A percentile compares a stretch with the other conserved stretches of the same genome.
phyloP scores from a whole-genome alignment of 2,329 filamentous ascomycete genomes.

The Cryphonectria carpinicola region DNA sequence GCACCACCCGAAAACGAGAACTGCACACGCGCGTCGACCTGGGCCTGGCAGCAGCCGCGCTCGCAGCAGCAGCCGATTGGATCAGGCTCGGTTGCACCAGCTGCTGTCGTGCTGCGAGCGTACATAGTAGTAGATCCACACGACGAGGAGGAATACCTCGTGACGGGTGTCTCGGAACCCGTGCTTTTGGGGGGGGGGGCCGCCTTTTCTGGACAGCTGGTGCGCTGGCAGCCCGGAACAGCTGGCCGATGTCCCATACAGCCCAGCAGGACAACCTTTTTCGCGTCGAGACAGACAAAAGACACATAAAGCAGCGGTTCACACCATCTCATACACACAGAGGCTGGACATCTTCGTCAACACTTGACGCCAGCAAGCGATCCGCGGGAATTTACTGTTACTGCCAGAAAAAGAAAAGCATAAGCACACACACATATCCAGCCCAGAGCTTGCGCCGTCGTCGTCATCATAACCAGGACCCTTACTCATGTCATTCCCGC shows the following conservation, averaged over 20 bases:
- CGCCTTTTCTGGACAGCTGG: not conserved
- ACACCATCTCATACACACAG: not conserved
- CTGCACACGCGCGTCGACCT: not conserved
- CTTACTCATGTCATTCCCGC: not conserved
- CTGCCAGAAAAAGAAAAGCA: not conserved
- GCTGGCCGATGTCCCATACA: constrained; percentile 11
- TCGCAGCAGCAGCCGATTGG: constrained; percentile 5
- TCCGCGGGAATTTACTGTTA: not conserved
- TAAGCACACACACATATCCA: not conserved
- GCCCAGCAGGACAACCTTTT: not conserved
- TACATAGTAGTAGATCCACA: not conserved
- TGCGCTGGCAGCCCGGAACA: constrained; percentile 11
- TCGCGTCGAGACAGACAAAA: not conserved
- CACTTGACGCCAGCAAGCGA: not conserved
- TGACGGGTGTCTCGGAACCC: not conserved
- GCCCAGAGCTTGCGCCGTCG: not conserved
- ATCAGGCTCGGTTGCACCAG: not conserved
- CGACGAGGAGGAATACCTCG: not conserved
- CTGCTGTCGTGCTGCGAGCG: not conserved
- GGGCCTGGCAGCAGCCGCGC: too few species aligned
- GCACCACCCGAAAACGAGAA: constrained; percentile 6
- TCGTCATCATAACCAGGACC: not conserved
- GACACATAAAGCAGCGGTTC: not conserved
- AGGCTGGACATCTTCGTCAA: not conserved
- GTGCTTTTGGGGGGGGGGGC: not conserved